Percentiles rank a stretch among this genome's conserved stretches.
Conservation (phyloP, 192 early-diverging fungal species). For the Coemansia sp. region DNA sequence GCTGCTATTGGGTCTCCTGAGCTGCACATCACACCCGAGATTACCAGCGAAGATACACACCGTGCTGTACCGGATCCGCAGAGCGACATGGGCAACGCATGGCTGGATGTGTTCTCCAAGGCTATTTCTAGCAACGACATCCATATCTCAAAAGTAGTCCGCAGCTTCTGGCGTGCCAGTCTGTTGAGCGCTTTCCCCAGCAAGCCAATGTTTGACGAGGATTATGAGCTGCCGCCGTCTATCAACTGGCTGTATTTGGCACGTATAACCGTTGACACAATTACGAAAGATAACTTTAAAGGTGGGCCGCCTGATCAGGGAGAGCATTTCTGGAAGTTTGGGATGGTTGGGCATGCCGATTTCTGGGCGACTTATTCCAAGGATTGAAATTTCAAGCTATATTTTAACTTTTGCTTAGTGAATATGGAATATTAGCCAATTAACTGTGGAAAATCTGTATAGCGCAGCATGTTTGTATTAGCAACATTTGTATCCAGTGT, state of each 20-base stretch:
- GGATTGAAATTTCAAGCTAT: too few relatives aligned
- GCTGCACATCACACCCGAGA: conserved; percentile 24
- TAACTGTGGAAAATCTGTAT: too few relatives aligned
- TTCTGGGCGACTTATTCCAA: conserved; percentile 17
- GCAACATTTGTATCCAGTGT: too few relatives aligned
- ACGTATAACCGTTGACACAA: conserved; percentile 10
- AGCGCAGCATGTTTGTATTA: too few relatives aligned
- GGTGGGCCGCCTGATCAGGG: conserved; percentile 1
- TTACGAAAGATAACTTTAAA: conserved; percentile 7
- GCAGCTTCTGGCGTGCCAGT: conserved; percentile 54
- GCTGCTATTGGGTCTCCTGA: conserved; percentile 45
- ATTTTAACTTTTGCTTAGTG: too few relatives aligned
- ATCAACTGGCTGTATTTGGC: conserved; percentile 45
- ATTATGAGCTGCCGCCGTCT: conserved; percentile 18
- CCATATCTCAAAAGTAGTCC: conserved; percentile 57
- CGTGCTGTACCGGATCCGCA: not conserved
- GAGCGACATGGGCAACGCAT: conserved; percentile 26
- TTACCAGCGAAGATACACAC: conserved; percentile 20
- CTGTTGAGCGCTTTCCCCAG: conserved; percentile 18
- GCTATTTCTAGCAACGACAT: conserved; percentile 53
- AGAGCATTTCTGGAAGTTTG: conserved; percentile 16
- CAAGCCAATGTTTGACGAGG: not conserved
- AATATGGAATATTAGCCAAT: too few relatives aligned
- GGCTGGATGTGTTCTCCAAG: conserved; percentile 49
- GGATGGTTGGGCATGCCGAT: conserved; percentile 24